Conservation (phyloP, 495 filamentous ascomycete genomes). For the Neurospora terricola region DNA sequence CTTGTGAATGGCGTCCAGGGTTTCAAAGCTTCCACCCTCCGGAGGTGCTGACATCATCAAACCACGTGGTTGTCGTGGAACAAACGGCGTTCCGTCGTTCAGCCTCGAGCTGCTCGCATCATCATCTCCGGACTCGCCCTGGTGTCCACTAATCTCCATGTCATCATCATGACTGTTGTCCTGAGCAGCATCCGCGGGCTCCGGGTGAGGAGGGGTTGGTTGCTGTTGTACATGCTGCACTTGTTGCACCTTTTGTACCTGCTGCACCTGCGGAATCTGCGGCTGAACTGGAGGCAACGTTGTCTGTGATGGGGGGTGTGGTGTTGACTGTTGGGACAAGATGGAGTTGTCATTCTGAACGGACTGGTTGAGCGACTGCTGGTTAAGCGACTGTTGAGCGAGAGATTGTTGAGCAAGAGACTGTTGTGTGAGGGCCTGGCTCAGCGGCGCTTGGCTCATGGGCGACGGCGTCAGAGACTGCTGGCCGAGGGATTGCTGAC, state of each 20-base stretch:
- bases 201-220: slow-evolving; percentile 26
- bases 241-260: slow-evolving; percentile 13
- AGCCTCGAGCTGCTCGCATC: slow-evolving; percentile 29
- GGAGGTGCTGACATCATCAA: slow-evolving; percentile 43
- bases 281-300: slow-evolving; percentile 17
- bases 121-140: slow-evolving; percentile 25
- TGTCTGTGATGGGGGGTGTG: slow-evolving; percentile 17
- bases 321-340: slow-evolving; percentile 17
- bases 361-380: slow-evolving; percentile 20
- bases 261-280: slow-evolving; percentile 17
- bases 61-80: slow-evolving; percentile 36
- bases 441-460: slow-evolving; percentile 12
- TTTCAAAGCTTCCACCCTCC: slow-evolving; percentile 43
- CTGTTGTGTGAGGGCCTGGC: slow-evolving; percentile 13
- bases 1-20: slow-evolving; percentile 44
- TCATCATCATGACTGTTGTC: slow-evolving; percentile 32
- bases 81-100: slow-evolving; percentile 32
- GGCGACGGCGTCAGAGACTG: slow-evolving; percentile 1
- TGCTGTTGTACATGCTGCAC: slow-evolving; percentile 27
- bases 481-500: slow-evolving; percentile 11
- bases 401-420: slow-evolving; percentile 10
- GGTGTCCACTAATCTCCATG: slow-evolving; percentile 29
- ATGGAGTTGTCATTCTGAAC: slow-evolving; percentile 22
- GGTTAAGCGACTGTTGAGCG: slow-evolving; percentile 8
- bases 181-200: slow-evolving; percentile 22